These are phyloP conservation scores for Pistacia integerrima DNA, from an alignment of 345 rosid genomes.

Conservation along the genomic window DNA sequence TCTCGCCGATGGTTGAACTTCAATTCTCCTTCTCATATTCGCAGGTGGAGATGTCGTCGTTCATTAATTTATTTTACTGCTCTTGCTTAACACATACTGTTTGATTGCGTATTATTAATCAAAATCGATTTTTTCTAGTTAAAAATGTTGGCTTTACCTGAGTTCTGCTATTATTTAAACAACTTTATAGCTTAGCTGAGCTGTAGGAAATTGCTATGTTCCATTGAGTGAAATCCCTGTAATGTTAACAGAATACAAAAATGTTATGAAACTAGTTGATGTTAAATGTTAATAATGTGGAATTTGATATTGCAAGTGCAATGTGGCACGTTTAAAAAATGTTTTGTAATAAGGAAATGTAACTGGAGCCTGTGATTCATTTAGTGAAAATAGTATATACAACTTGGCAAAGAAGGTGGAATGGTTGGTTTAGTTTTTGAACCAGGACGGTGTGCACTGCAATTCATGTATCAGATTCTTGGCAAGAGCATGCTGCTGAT, in stretches of 20 bases:
- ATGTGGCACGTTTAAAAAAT: neutral
- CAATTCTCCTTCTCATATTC: constrained; percentile 18
- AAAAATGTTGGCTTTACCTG: neutral
- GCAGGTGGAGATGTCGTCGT: constrained; percentile 30
- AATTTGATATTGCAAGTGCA: no score
- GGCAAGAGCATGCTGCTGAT: neutral
- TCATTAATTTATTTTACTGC: neutral
- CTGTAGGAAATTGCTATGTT: neutral
- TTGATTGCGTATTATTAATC: neutral
- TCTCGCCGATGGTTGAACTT: constrained; percentile 64
- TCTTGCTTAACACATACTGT: neutral
- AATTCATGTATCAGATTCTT: neutral
- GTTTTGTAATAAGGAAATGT: neutral
- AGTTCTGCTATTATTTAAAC: neutral
- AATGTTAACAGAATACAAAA: no score
- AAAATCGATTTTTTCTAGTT: neutral
- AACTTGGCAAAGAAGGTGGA: neutral
- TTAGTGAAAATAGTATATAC: neutral
- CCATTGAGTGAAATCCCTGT: no score
- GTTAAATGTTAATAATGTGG: neutral
- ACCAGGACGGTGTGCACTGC: neutral
- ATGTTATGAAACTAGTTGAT: no score
- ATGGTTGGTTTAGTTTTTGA: neutral
- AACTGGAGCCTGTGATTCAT: neutral
- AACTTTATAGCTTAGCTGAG: no score